Percentiles rank a stretch among this genome's conserved stretches.
phyloP scores from a whole-genome alignment of 352 stramenopile genomes.

The Globisporangium cylindrosporum region DNA sequence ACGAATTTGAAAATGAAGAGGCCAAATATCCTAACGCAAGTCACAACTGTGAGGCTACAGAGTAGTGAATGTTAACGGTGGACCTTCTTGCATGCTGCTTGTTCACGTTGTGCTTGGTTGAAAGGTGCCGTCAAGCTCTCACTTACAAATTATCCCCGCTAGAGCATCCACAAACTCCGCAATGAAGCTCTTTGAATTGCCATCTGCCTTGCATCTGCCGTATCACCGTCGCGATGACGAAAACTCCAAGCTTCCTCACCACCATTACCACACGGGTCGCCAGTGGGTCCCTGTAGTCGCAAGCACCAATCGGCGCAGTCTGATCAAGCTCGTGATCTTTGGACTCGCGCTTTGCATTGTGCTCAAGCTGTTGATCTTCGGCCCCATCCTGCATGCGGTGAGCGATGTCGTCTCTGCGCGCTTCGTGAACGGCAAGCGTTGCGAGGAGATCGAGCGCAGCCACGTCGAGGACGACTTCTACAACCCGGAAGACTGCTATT shows the following conservation, averaged over 20 bases:
- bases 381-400: neutral
- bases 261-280: neutral
- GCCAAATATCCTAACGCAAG: too few species aligned
- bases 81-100: too few species aligned
- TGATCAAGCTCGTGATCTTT: neutral
- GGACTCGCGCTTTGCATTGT: neutral
- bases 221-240: neutral
- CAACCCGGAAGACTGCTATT: slow-evolving; percentile 17
- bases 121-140: neutral
- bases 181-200: neutral
- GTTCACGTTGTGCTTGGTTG: neutral
- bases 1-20: too few species aligned
- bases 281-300: neutral
- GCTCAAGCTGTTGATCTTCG: neutral
- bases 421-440: neutral
- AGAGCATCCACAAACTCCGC: too few species aligned
- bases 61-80: too few species aligned
- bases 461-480: slow-evolving; percentile 20
- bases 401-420: neutral
- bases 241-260: neutral
- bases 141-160: neutral
- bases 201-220: neutral
- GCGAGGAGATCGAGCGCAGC: neutral
- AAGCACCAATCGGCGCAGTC: neutral
- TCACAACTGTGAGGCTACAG: too few species aligned